Percentiles rank a stretch among this genome's conserved stretches.
Evolutionary conservation across 371 early-diverging fungal genomes (phyloP).

Genomic region (Zopfochytrium polystomum): DNA sequence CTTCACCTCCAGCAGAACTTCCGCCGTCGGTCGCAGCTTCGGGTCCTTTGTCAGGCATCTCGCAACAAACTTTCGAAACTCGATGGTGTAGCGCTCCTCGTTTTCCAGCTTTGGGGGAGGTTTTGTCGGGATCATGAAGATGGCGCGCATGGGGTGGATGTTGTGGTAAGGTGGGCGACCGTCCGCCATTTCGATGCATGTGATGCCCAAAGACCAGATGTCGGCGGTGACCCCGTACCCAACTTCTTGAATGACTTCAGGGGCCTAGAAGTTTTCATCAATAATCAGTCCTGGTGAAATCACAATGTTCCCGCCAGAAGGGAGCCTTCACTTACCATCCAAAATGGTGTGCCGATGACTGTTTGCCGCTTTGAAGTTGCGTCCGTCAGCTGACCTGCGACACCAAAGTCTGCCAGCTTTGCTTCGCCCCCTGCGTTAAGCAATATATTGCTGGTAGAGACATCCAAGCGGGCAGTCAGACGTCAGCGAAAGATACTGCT

Average conservation of each 20-base stretch:
- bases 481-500: background rate
- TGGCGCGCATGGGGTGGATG: slow-evolving; percentile 57
- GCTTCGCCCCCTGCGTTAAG: slow-evolving; percentile 64
- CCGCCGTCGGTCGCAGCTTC: slow-evolving; percentile 51
- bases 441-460: slow-evolving; percentile 59
- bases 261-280: slow-evolving; percentile 33
- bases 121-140: slow-evolving; percentile 52
- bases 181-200: slow-evolving; percentile 58
- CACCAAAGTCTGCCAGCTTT: slow-evolving; percentile 72
- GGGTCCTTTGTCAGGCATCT: slow-evolving; percentile 59
- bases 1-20: slow-evolving; percentile 40
- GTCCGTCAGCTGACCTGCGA: slow-evolving; percentile 59
- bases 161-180: slow-evolving; percentile 55
- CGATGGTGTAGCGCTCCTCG: slow-evolving; percentile 36
- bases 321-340: slow-evolving; percentile 41
- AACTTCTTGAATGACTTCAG: slow-evolving; percentile 55
- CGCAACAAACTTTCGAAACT: slow-evolving; percentile 53
- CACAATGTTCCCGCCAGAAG: slow-evolving; percentile 10
- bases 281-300: background rate
- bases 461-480: background rate
- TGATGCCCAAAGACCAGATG: slow-evolving; percentile 65
- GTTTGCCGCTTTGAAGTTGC: slow-evolving; percentile 59
- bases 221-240: slow-evolving; percentile 58
- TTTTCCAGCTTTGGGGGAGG: slow-evolving; percentile 51
- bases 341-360: slow-evolving; percentile 60